Conservation (phyloP, 106 monocot genomes). For the Phalaenopsis aphrodite region DNA sequence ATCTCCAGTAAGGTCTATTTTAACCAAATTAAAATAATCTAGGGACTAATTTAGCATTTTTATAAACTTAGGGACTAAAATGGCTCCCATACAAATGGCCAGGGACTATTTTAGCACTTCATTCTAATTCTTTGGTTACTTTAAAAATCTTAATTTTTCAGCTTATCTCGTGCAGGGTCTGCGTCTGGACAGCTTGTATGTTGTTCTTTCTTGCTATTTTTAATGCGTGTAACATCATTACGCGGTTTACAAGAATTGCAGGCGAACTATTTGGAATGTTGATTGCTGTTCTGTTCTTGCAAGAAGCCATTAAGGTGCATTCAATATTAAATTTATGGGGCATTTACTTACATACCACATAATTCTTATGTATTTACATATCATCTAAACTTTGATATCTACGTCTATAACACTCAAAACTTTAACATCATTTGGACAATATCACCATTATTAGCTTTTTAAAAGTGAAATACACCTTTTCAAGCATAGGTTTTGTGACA, state of each 20-base stretch:
- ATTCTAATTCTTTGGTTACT: background rate
- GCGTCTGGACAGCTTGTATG: constrained; percentile 37
- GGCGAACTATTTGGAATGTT: constrained; percentile 45
- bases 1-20: background rate
- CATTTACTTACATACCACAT: background rate
- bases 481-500: too few species aligned
- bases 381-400: too few species aligned
- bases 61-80: too few species aligned
- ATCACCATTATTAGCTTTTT: too few species aligned
- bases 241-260: constrained; percentile 38
- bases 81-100: too few species aligned
- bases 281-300: constrained; percentile 51
- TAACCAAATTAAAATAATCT: background rate
- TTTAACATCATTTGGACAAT: too few species aligned
- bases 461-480: too few species aligned
- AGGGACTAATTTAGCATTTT: too few species aligned
- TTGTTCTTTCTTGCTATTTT: constrained; percentile 33
- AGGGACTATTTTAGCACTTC: too few species aligned
- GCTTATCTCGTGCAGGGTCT: constrained; percentile 24
- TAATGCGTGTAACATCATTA: constrained; percentile 44
- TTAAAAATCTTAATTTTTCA: background rate
- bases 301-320: constrained; percentile 36
- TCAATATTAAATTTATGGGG: background rate
- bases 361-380: background rate
- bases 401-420: too few species aligned